Conservation (phyloP, 768 basidiomycete species). For the Pulveroboletus sp. region DNA sequence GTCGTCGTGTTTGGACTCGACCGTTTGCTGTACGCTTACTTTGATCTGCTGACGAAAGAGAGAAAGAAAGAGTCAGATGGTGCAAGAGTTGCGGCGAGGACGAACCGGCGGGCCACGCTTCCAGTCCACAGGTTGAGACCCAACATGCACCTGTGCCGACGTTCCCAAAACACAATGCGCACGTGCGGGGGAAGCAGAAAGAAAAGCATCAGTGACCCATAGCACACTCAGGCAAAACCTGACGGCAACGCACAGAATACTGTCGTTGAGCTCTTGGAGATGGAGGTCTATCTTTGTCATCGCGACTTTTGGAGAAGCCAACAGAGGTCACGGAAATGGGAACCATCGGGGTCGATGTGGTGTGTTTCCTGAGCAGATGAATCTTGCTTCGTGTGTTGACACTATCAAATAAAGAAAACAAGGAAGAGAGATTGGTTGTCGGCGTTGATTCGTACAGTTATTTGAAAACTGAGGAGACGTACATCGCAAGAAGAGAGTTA, state of each 20-base stretch:
- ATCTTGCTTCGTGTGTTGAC: slow-evolving; percentile 20
- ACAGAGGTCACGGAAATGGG: slow-evolving; percentile 3
- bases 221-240: background rate
- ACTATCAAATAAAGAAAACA: slow-evolving; percentile 2
- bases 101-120: slow-evolving; percentile 8
- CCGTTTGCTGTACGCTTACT: slow-evolving; percentile 15
- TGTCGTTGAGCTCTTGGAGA: background rate
- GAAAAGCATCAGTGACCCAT: background rate
- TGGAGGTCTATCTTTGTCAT: background rate
- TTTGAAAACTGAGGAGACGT: background rate
- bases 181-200: background rate
- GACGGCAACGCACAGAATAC: slow-evolving; percentile 2
- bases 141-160: slow-evolving; percentile 1
- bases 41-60: slow-evolving; percentile 8
- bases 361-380: background rate
- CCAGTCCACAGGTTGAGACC: background rate
- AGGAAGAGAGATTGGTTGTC: background rate
- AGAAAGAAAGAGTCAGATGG: background rate
- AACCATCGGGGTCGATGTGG: background rate
- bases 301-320: background rate
- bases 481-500: slow-evolving; percentile 26
- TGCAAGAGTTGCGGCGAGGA: background rate
- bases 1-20: slow-evolving; percentile 19
- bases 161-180: background rate
- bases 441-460: background rate